Conservation (phyloP, 2,329 filamentous ascomycete genomes). For the Cryphonectria carpinicola region DNA sequence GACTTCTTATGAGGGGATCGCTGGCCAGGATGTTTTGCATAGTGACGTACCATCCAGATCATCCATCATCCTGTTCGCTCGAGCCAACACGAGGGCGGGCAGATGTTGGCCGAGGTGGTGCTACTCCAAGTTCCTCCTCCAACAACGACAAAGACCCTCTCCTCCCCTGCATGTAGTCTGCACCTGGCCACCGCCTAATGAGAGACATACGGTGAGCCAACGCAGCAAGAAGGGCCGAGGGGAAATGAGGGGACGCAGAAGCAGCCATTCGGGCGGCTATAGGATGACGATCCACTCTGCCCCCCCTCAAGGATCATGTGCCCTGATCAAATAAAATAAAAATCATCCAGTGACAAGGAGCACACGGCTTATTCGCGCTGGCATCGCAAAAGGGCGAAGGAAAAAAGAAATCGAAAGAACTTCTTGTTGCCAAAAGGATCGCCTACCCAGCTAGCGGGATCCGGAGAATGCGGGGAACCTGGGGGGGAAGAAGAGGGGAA, state of each 20-base stretch:
- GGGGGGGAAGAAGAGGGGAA: not conserved
- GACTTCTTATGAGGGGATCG: conserved; percentile 16
- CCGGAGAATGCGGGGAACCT: conserved; percentile 21
- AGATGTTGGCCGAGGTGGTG: not conserved
- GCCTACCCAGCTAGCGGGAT: not conserved
- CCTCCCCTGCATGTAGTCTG: not conserved
- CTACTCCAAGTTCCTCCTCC: not conserved
- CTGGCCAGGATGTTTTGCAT: not conserved
- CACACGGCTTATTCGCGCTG: not conserved
- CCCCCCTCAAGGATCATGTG: not conserved
- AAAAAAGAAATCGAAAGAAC: not conserved
- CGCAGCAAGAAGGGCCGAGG: conserved; percentile 2
- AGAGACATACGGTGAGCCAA: not conserved
- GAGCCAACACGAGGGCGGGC: not conserved
- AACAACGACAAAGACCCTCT: not conserved
- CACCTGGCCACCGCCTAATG: not conserved
- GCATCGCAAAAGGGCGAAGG: not conserved
- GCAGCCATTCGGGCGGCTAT: conserved; percentile 14
- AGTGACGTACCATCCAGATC: not conserved
- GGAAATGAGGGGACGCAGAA: not conserved
- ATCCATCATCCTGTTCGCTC: not conserved
- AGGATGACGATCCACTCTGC: conserved; percentile 10
- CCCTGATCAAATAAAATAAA: not conserved
- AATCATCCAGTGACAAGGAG: not conserved
- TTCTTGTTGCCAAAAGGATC: not conserved